These are phyloP conservation scores for Hypoxylon sp. DNA, from an alignment of 2,329 filamentous ascomycete genomes.

Conservation along the genomic window DNA sequence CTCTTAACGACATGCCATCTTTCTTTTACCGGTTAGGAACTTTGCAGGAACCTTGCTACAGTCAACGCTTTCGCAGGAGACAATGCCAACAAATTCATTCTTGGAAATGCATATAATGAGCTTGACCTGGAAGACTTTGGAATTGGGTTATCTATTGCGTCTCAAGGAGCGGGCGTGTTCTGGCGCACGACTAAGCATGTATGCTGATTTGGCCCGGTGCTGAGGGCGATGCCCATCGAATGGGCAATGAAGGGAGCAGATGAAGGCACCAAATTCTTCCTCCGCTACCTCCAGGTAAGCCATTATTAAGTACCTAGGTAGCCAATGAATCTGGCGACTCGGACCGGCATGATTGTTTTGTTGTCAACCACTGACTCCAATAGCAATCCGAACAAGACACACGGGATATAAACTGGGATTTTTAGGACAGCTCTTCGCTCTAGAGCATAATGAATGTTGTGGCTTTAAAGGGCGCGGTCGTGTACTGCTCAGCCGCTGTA, in stretches of 20 bases:
- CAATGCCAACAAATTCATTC: constrained; percentile 34
- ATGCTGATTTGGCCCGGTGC: constrained; percentile 18
- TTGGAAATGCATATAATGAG: constrained; percentile 37
- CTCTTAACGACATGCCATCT: too few relatives aligned
- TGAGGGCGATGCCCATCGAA: constrained; percentile 3
- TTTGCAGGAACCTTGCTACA: too few relatives aligned
- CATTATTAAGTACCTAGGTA: not conserved
- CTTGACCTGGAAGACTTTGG: constrained; percentile 30
- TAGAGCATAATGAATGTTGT: not conserved
- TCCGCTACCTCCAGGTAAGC: constrained; percentile 15
- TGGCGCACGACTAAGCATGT: constrained; percentile 34
- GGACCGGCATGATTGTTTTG: not conserved
- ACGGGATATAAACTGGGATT: not conserved
- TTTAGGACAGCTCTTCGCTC: too few relatives aligned
- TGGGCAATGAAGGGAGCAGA: constrained; percentile 20
- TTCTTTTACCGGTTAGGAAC: too few relatives aligned
- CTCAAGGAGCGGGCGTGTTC: not conserved
- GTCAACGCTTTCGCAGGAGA: constrained; percentile 37
- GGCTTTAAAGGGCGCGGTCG: not conserved
- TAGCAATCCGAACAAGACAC: constrained; percentile 23
- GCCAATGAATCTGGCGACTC: not conserved
- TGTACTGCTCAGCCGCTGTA: not conserved
- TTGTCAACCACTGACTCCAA: not conserved
- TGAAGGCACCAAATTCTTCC: constrained; percentile 20
- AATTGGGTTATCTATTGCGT: not conserved